These are phyloP conservation scores for Trichoderma asperellum DNA, from an alignment of 2,329 filamentous ascomycete genomes.

Conservation along the genomic window DNA sequence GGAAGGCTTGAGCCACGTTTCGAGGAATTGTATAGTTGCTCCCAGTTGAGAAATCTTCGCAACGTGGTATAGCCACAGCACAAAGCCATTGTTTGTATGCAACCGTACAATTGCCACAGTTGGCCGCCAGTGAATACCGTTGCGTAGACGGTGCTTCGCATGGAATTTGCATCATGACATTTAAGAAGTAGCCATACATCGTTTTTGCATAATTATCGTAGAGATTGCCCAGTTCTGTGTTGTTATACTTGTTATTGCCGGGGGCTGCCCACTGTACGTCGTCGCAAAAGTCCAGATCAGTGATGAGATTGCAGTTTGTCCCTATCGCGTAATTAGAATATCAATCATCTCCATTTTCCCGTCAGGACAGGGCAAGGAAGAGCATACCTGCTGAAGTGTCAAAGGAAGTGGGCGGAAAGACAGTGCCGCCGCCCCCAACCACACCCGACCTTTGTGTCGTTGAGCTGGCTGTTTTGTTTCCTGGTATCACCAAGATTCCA, in stretches of 20 bases:
- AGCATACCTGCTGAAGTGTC: conserved; percentile 73
- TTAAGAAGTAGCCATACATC: conserved; percentile 78
- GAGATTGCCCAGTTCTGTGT: conserved; percentile 65
- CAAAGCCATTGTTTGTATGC: conserved; percentile 97
- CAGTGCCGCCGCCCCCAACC: conserved; percentile 72
- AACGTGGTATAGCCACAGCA: conserved; percentile 88
- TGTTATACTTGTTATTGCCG: conserved; percentile 69
- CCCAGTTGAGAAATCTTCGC: conserved; percentile 74
- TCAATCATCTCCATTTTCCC: neutral
- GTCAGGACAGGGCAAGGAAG: neutral
- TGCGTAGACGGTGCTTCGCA: conserved; percentile 77
- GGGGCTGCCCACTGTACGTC: conserved; percentile 91
- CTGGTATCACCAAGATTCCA: conserved; percentile 71
- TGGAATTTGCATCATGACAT: conserved; percentile 79
- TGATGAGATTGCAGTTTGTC: conserved; percentile 82
- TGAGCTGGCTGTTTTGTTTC: conserved; percentile 51
- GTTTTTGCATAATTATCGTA: conserved; percentile 77
- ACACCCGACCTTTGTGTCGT: conserved; percentile 43
- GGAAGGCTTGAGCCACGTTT: conserved; percentile 71
- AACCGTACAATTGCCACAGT: conserved; percentile 72
- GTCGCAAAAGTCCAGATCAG: conserved; percentile 85
- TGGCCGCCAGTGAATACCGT: conserved; percentile 78
- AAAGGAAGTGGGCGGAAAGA: conserved; percentile 75
- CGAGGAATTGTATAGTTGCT: conserved; percentile 56
- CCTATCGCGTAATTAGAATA: conserved; percentile 51